Evolutionary conservation across 768 basidiomycete genomes (phyloP), one percentile per base, ranked within the genome.

Genomic region (Pholiota conissans): DNA sequence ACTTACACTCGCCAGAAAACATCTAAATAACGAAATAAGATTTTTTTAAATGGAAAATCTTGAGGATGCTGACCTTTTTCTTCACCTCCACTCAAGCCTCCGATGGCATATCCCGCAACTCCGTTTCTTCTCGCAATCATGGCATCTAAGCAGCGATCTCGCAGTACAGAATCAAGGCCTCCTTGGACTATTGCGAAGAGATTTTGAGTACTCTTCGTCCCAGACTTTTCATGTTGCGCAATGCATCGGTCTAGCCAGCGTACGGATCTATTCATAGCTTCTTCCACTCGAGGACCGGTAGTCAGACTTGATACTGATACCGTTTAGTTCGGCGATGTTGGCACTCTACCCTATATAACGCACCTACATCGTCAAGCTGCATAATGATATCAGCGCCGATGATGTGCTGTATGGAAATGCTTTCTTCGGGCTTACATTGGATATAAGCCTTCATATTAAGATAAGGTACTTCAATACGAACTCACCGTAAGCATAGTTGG

Each of bases 371-470:
- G 69, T 95, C 93, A 16, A 94, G 80, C 69, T 93, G 93, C 94
- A 96, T 95, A 59, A 96, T 93, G 58, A 96, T 96, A 68, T 96
- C 93, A 26, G 88, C 91, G 5, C 93, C 93, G 40, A 96, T 94
- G 7, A 88, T 79, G 67, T 96, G 94, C 67, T 96, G 93, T 65
- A 93, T 90, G 14, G 86, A 84, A 39, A 95, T 94, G 64, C 90
- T 92, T 76, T 94, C 90, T 73, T 96, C 93, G 30, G 94, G 93
- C 89, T 93, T 48, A 11, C 34, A n/a, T 56, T 26, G 29, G 42
- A 48, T 61, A 27, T 63, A 54, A 27, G 29, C 20, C 5, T 30
- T 34, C 52, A 26, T 28, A 14, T 45, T n/a, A 29, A 24, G 28
- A 51, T 42, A 32, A 56, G 45, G n/a, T 10, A 10, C 32, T 7